Conservation (phyloP, 805 yeast genomes). For the Nematodospora valgi region DNA sequence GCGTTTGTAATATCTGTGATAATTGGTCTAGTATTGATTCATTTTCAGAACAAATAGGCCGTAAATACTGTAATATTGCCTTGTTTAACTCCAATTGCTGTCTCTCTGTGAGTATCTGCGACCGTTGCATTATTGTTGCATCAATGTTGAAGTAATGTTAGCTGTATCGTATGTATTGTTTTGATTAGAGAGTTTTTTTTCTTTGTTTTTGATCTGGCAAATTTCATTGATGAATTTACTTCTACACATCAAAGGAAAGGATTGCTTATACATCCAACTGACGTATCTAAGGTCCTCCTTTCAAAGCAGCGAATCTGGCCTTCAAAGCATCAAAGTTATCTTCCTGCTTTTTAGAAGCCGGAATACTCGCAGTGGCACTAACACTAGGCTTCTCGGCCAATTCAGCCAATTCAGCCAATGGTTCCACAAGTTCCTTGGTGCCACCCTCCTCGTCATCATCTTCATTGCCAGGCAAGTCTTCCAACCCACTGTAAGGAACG, state of each 20-base stretch:
- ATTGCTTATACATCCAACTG: no score
- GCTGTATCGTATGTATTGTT: no score
- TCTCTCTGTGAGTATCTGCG: slow-evolving; percentile 12
- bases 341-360: slow-evolving; percentile 14
- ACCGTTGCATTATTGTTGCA: slow-evolving; percentile 8
- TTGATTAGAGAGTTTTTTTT: no score
- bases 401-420: slow-evolving; percentile 14
- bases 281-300: slow-evolving; percentile 14
- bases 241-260: no score
- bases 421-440: slow-evolving; percentile 22
- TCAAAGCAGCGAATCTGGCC: slow-evolving; percentile 77
- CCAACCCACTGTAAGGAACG: slow-evolving; percentile 65
- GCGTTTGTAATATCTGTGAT: slow-evolving; percentile 10
- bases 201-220: no score
- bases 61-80: slow-evolving; percentile 47
- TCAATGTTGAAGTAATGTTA: no score
- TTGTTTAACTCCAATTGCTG: slow-evolving; percentile 46
- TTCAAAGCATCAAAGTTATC: slow-evolving; percentile 56
- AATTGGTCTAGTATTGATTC: slow-evolving; percentile 8
- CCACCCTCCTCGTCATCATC: slow-evolving; percentile 20
- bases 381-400: slow-evolving; percentile 12
- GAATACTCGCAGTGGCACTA: slow-evolving; percentile 13
- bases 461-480: slow-evolving; percentile 18
- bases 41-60: slow-evolving; percentile 15
- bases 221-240: no score